phyloP scores from a whole-genome alignment of 1,284 basidiomycete genomes.

The Anthracocystis walkeri region DNA sequence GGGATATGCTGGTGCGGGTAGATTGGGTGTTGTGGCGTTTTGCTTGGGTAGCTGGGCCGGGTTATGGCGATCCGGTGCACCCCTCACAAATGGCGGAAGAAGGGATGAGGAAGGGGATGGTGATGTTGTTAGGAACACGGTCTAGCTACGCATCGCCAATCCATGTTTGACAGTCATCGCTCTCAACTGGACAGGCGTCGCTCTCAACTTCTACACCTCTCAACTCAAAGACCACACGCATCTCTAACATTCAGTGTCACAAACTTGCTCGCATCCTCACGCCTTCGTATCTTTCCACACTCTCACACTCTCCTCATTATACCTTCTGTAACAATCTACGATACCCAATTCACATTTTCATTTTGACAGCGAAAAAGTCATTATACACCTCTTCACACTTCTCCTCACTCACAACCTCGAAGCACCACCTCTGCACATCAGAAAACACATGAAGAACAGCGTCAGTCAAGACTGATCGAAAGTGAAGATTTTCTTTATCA shows the following conservation, averaged over 20 bases:
- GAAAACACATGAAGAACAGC: background rate
- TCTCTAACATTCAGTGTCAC: background rate
- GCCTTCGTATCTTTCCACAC: background rate
- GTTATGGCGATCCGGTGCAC: background rate
- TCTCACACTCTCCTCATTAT: background rate
- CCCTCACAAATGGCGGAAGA: background rate
- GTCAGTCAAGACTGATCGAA: slow-evolving; percentile 8
- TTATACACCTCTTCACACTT: background rate
- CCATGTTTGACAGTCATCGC: too few species aligned
- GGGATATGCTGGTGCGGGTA: background rate
- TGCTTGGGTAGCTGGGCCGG: background rate
- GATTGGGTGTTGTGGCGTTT: background rate
- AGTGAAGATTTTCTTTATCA: background rate
- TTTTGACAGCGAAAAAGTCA: background rate
- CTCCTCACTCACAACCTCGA: slow-evolving; percentile 7
- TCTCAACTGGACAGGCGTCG: too few species aligned
- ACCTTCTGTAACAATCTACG: background rate
- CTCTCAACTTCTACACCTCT: too few species aligned
- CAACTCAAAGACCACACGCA: too few species aligned
- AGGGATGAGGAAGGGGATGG: background rate
- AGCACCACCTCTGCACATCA: slow-evolving; percentile 15
- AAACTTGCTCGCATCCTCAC: background rate
- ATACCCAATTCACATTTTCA: background rate
- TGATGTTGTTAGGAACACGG: background rate
- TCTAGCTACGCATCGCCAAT: background rate